phyloP scores from a whole-genome alignment of 176 grass and related monocot genomes.

The Typha latifolia region DNA sequence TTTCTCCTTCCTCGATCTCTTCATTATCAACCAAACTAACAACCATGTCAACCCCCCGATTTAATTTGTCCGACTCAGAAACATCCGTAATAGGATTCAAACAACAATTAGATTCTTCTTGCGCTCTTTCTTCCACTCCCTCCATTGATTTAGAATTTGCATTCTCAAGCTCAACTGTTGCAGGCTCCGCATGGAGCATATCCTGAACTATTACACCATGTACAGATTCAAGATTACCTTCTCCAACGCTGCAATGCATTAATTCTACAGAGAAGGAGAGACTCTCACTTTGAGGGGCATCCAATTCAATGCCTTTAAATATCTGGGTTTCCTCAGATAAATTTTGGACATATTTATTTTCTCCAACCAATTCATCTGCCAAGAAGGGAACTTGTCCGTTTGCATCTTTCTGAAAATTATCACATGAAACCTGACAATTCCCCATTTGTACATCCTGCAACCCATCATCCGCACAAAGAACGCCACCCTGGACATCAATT shows the following conservation, averaged over 20 bases:
- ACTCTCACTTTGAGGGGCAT: background rate
- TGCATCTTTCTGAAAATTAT: conserved; percentile 13
- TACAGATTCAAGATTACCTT: background rate
- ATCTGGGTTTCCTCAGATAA: too few species aligned
- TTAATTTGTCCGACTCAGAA: background rate
- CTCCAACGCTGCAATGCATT: background rate
- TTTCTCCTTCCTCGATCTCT: conserved; percentile 81
- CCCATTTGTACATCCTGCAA: background rate
- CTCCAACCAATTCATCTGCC: conserved; percentile 13
- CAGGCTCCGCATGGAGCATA: too few species aligned
- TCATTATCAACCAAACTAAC: conserved; percentile 11
- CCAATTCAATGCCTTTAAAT: background rate
- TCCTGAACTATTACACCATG: background rate
- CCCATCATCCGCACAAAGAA: background rate
- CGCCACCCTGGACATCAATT: conserved; percentile 26
- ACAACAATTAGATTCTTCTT: background rate
- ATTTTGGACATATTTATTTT: conserved; percentile 5
- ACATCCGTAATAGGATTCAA: background rate
- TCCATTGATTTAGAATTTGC: too few species aligned
- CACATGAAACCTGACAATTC: conserved; percentile 9
- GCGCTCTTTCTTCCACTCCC: background rate
- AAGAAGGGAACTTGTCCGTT: conserved; percentile 23
- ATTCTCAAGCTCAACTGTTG: too few species aligned
- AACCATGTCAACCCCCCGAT: conserved; percentile 10
- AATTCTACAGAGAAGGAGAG: background rate